Evolutionary conservation across 139 green algal species (phyloP).

Genomic region (Chlorella ohadii): DNA sequence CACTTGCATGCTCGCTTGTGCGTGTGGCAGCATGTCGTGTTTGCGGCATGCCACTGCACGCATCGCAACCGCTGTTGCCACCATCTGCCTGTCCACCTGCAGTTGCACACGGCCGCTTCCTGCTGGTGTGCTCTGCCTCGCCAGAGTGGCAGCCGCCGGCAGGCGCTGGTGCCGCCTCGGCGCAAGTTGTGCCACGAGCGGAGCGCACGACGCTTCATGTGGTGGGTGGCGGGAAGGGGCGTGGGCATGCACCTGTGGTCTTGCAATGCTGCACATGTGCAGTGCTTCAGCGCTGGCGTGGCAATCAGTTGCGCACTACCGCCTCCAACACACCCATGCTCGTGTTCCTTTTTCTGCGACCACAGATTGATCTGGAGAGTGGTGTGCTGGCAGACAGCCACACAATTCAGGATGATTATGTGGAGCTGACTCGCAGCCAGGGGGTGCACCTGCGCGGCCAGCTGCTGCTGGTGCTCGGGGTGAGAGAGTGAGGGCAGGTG

Average conservation of each 20-base stretch:
- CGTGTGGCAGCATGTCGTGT: neutral
- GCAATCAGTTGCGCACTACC: no score
- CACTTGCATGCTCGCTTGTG: neutral
- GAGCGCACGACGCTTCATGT: conserved; percentile 29
- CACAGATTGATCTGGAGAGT: conserved; percentile 25
- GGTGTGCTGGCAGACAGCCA: conserved; percentile 19
- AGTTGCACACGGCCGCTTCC: conserved; percentile 8
- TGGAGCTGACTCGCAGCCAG: conserved; percentile 30
- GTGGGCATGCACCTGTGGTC: no score
- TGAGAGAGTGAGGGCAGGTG: neutral
- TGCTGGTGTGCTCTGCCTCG: conserved; percentile 1
- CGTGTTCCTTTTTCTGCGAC: no score
- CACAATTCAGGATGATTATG: conserved; percentile 20
- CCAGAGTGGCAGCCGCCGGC: conserved; percentile 7
- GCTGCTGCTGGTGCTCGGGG: conserved; percentile 39
- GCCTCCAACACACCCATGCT: no score
- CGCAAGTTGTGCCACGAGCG: neutral
- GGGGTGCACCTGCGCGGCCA: conserved; percentile 27
- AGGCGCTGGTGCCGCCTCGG: neutral
- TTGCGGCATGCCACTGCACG: neutral
- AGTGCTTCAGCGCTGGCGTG: neutral
- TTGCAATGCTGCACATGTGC: neutral
- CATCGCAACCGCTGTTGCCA: no score
- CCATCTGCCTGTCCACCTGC: neutral
- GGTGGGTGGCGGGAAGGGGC: neutral